Evolutionary conservation across 441 rosid species (phyloP), one percentile per base, ranked within the genome.

Genomic region (Breynia disticha): DNA sequence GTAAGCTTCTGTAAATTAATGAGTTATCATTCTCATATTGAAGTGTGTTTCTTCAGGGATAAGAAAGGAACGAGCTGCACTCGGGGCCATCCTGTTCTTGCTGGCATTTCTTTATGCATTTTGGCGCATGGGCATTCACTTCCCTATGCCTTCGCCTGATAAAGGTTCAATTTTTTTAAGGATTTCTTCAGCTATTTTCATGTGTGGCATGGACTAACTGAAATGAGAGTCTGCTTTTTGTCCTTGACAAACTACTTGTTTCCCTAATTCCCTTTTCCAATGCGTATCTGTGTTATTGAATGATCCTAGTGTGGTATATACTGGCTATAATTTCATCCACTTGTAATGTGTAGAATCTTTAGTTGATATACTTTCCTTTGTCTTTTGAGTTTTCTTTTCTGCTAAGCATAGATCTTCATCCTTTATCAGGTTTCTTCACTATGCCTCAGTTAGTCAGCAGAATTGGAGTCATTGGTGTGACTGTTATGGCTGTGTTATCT

Each of bases 61-160:
- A 52, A 80, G 95, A 75, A 89, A 82, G 75, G 85, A 90, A 67
- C 84, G 97, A 32, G 97, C 96, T 69, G 95, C 85, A 51, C 76
- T 79, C 49, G 96, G 96, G 65, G 99, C 97, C 67, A 66, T 90
- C 67, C 60, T 94, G 56, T 94, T 94, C 74, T 80, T 90, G 76
- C 65, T 84, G 58, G 94, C 87, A 19, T 94, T 85, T 72, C 91
- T 94, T 28, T 94, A 94, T 76, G 95, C 81, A 66, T 94, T 94
- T 68, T 94, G 99, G 99, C 96, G 99, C 71, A 83, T 90, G 99
- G 97, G 99, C 62, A 72, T 94, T 76, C 99, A 94, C 73, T 94
- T 94, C 55, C 99, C 96, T 45, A 94, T 94, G 97, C 97, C 96
- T 70, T 87, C 97, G 1, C 80, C 85, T 17, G 94, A 89, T 66